A percentile compares a stretch with the other conserved stretches of the same genome.
Evolutionary conservation across 257 asterid genomes (phyloP).

Genomic region (Knoxia roxburghii): DNA sequence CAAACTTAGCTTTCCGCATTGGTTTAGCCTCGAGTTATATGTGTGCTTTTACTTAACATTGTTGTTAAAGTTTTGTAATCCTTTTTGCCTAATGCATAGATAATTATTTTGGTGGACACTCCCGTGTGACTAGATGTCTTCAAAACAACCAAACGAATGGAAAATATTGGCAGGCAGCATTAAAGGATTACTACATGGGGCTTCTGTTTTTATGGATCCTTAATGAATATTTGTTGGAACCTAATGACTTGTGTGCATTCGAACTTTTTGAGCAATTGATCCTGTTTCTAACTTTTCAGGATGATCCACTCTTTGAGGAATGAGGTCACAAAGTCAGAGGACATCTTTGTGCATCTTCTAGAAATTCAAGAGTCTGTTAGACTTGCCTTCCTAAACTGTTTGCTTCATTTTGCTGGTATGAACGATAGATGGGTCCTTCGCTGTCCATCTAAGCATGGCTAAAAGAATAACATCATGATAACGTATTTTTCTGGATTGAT

Average conservation of each 20-base stretch:
- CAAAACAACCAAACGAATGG: neutral
- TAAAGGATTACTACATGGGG: neutral
- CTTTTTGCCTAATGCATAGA: neutral
- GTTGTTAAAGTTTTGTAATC: neutral
- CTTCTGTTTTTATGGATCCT: neutral
- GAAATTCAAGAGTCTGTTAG: slow-evolving; percentile 90
- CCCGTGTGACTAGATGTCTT: neutral
- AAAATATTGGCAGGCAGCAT: too few relatives aligned
- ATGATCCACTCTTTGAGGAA: slow-evolving; percentile 70
- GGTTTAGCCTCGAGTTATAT: neutral
- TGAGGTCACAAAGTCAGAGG: slow-evolving; percentile 75
- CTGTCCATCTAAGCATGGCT: neutral
- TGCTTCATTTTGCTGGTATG: slow-evolving; percentile 87
- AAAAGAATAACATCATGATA: slow-evolving; percentile 15
- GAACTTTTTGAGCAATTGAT: neutral
- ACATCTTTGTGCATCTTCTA: slow-evolving; percentile 66
- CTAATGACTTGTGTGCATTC: neutral
- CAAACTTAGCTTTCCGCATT: neutral
- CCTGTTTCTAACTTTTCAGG: slow-evolving; percentile 41
- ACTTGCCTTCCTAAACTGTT: slow-evolving; percentile 81
- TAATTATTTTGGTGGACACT: neutral
- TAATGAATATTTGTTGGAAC: neutral
- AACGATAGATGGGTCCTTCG: slow-evolving; percentile 11
- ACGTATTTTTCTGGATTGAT: slow-evolving; percentile 13
- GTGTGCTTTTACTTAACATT: neutral